These are phyloP conservation scores for Diaporthe sp. DNA, from an alignment of 2,329 filamentous ascomycete species.

Conservation along the genomic window DNA sequence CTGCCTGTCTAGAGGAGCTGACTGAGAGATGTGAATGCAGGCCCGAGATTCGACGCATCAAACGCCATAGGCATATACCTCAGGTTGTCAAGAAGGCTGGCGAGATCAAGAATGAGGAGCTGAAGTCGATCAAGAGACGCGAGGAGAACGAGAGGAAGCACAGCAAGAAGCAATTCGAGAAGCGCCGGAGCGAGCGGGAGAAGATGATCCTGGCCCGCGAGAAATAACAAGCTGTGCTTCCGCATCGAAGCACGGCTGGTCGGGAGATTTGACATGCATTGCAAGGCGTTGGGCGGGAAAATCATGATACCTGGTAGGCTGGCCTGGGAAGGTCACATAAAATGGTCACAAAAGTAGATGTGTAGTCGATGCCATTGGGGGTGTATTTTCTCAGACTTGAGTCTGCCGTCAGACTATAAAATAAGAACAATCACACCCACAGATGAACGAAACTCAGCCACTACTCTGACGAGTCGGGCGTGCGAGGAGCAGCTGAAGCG, in stretches of 20 bases:
- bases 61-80: constrained; percentile 90
- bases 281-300: constrained; percentile 41
- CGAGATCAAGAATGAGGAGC: constrained; percentile 93
- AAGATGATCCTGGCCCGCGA: constrained; percentile 86
- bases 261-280: constrained; percentile 37
- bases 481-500: neutral
- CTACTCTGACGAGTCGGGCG: neutral
- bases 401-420: neutral
- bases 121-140: constrained; percentile 87
- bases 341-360: constrained; percentile 12
- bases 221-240: constrained; percentile 55
- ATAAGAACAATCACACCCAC: constrained; percentile 1
- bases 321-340: neutral
- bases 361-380: neutral
- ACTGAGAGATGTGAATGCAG: neutral
- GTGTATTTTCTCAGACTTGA: neutral
- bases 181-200: constrained; percentile 76
- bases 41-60: constrained; percentile 92
- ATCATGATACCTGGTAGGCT: constrained; percentile 40
- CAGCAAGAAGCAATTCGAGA: constrained; percentile 81
- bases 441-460: neutral
- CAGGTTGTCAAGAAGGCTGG: constrained; percentile 95
- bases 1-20: neutral
- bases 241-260: neutral
- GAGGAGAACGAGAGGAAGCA: constrained; percentile 97